These are phyloP conservation scores for Heterobasidion occidentale DNA, from an alignment of 1,284 basidiomycete species.

Conservation along the genomic window DNA sequence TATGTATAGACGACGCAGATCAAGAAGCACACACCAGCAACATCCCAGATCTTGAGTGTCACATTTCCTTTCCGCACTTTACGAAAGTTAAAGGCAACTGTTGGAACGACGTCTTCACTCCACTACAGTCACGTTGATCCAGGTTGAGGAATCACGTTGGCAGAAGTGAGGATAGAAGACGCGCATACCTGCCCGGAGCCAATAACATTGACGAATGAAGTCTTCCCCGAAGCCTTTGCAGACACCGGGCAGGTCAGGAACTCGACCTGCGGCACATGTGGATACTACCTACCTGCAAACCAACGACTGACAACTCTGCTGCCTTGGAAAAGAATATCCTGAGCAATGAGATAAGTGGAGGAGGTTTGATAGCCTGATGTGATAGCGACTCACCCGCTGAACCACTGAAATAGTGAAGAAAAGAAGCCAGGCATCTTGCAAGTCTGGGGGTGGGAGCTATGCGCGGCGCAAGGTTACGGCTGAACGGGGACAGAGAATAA, in stretches of 20 bases:
- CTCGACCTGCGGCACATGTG: not conserved
- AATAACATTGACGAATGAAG: constrained; percentile 89
- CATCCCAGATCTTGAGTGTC: constrained; percentile 93
- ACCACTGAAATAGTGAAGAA: constrained; percentile 60
- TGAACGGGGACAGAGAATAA: not conserved
- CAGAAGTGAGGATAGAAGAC: not conserved
- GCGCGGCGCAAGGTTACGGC: not conserved
- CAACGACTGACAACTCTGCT: constrained; percentile 90
- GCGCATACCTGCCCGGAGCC: constrained; percentile 61
- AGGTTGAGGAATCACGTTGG: not conserved
- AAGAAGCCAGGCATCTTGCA: constrained; percentile 59
- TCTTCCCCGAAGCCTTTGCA: constrained; percentile 86
- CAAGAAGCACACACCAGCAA: constrained; percentile 51
- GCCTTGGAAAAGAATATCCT: constrained; percentile 85
- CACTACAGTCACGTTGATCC: constrained; percentile 38
- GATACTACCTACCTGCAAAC: constrained; percentile 63
- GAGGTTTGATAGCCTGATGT: not conserved
- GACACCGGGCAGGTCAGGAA: not conserved
- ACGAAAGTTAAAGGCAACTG: constrained; percentile 86
- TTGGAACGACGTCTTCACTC: constrained; percentile 92
- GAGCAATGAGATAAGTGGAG: not conserved
- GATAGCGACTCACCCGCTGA: constrained; percentile 43
- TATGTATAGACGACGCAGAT: not conserved
- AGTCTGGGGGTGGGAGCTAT: not conserved
- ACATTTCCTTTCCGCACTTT: constrained; percentile 85